Base-by-base conservation (phyloP, 768 basidiomycete species). In the Phaeotremella skinneri region DNA sequence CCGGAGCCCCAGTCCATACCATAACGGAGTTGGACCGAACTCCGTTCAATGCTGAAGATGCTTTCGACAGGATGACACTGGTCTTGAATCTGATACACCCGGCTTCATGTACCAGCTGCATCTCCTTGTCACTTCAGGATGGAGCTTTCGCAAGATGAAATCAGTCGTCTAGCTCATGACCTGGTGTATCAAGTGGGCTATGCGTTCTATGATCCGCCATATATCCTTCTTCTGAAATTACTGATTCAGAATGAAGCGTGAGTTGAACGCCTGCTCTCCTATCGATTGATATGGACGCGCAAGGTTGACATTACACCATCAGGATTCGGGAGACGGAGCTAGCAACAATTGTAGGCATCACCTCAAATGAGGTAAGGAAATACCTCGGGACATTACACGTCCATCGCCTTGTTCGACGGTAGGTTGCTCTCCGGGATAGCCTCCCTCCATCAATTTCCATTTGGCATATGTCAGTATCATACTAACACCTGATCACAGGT, bases 201-300 rank as follows among this genome's bases (percentile, higher is more conserved):
- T 69, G 86, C 88, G 31, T 98, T 99, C 79, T 99, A 97, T 79
- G 96, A 97, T 76, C 82, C 90, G 45, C 89, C 89, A 70, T 91
- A 82, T 77, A 89, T 87, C 68, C 88, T 98, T 61, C 85, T 97
- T 62, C 80, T 97, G 82, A 94, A 97, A 80, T 89, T 94, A 79
- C 85, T 99, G 75, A 85, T 90, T 59, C 85, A 88, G 63, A 87
- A 91, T 79, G 86, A 89, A 65, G 91, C 92, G 93, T 98, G 84
- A 88, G 94, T 89, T 30, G 13, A 13, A 25, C 30, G 59, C 29
- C 49, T 61, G 54, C 53, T 13, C 21, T 52, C 25, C 30, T 32
- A 29, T 29, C 29, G 14, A 9, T 52, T 49, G 25, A 23, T 32
- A 29, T 14, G 30, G 6, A 25, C 32, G 25, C 14, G 23, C 14